Evolutionary conservation across 2,329 filamentous ascomycete genomes (phyloP).

Genomic region (Volutella citrinella): DNA sequence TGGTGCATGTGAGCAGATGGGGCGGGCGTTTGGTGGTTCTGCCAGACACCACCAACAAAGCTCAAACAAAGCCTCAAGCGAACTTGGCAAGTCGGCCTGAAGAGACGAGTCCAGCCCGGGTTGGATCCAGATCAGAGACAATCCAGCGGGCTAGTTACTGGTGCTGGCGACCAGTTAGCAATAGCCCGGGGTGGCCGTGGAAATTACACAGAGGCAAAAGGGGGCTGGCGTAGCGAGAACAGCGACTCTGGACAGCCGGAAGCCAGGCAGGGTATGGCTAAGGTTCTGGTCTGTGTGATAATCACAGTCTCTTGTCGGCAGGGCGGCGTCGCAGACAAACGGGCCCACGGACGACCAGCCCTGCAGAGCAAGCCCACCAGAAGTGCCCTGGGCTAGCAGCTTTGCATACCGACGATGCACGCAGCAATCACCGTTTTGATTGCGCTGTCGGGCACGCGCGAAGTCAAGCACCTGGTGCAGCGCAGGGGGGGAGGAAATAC

Average conservation of each 20-base stretch:
- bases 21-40: no score
- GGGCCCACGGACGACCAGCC: no score
- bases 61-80: no score
- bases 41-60: no score
- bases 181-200: slow-evolving; percentile 12
- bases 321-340: slow-evolving; percentile 14
- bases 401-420: no score
- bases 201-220: slow-evolving; percentile 22
- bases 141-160: slow-evolving; percentile 8
- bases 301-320: slow-evolving; percentile 6
- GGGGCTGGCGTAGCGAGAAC: slow-evolving; percentile 8
- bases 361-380: slow-evolving; percentile 1
- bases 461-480: no score
- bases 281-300: slow-evolving; percentile 19
- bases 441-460: no score
- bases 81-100: no score
- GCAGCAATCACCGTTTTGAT: no score
- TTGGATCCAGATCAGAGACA: slow-evolving; percentile 12
- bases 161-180: slow-evolving; percentile 7
- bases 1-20: no score
- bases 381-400: neutral
- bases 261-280: slow-evolving; percentile 22
- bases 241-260: slow-evolving; percentile 6
- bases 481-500: no score
- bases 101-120: slow-evolving; percentile 3